phyloP scores from a whole-genome alignment of 352 stramenopile genomes.

The Pythium dissotocum region DNA sequence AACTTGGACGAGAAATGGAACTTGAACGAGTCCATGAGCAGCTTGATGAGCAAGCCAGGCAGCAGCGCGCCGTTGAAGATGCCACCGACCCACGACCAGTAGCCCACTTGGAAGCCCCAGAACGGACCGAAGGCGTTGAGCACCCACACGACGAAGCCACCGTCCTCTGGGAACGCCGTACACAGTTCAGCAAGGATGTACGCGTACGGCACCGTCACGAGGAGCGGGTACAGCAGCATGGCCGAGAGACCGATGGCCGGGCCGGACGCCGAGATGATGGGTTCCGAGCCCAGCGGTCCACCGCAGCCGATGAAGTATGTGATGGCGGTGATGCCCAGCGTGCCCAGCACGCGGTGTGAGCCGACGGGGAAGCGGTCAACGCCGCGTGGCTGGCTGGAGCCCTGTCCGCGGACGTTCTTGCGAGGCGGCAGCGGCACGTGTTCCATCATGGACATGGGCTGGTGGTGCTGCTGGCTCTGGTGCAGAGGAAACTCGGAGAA shows the following conservation, averaged over 20 bases:
- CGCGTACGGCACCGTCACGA: constrained; percentile 88
- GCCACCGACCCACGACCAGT: constrained; percentile 76
- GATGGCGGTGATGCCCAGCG: constrained; percentile 29
- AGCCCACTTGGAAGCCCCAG: constrained; percentile 74
- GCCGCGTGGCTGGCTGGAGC: background rate
- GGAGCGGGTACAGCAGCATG: constrained; percentile 78
- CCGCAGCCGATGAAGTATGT: constrained; percentile 33
- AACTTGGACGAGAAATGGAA: constrained; percentile 31
- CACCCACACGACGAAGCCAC: constrained; percentile 87
- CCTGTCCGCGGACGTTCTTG: background rate
- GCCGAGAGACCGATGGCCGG: constrained; percentile 70
- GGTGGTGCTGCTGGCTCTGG: background rate
- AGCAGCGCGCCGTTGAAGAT: constrained; percentile 47
- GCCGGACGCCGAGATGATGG: constrained; percentile 30
- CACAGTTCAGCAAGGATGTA: constrained; percentile 92
- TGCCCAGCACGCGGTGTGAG: constrained; percentile 29
- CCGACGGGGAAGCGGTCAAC: constrained; percentile 8
- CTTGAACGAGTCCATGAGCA: constrained; percentile 32
- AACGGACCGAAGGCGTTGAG: constrained; percentile 87
- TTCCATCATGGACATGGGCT: constrained; percentile 5
- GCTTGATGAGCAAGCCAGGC: constrained; percentile 46
- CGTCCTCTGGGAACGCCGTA: constrained; percentile 82
- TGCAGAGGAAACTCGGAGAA: constrained; percentile 1
- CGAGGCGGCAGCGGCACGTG: background rate
- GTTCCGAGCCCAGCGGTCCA: constrained; percentile 11